Conservation (phyloP, 108 stramenopile genomes). For the Cyclotella sp. region DNA sequence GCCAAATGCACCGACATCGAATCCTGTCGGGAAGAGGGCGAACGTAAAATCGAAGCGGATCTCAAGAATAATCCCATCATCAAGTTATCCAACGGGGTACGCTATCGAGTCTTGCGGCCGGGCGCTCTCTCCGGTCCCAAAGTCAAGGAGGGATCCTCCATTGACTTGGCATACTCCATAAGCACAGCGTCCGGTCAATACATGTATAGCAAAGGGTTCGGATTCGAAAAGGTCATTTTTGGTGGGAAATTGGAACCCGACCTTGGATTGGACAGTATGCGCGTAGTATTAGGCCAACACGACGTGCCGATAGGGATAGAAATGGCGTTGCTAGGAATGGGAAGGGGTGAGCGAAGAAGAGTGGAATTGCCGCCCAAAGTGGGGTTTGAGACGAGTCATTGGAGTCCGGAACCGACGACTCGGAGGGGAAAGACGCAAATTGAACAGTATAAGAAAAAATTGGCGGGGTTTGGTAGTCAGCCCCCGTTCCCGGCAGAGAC, state of each 20-base stretch:
- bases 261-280: conserved; percentile 49
- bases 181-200: conserved; percentile 38
- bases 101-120: conserved; percentile 52
- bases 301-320: conserved; percentile 63
- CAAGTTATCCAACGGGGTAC: conserved; percentile 43
- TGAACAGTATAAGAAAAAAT: conserved; percentile 47
- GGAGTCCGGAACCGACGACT: conserved; percentile 58
- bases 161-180: conserved; percentile 50
- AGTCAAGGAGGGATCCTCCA: conserved; percentile 38
- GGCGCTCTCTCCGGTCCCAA: conserved; percentile 10
- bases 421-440: conserved; percentile 47
- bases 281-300: conserved; percentile 41
- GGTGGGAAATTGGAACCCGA: conserved; percentile 42
- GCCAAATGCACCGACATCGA: conserved; percentile 73
- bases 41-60: conserved; percentile 51
- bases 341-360: conserved; percentile 54
- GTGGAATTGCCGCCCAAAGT: conserved; percentile 58
- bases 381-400: conserved; percentile 61
- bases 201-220: conserved; percentile 62
- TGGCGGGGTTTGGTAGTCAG: conserved; percentile 56
- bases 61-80: conserved; percentile 56
- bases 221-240: conserved; percentile 57
- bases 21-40: conserved; percentile 65
- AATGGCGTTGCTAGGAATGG: conserved; percentile 62
- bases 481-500: conserved; percentile 65